Evolutionary conservation across 208 protist species (phyloP).

Genomic region (Strigomonas galati): DNA sequence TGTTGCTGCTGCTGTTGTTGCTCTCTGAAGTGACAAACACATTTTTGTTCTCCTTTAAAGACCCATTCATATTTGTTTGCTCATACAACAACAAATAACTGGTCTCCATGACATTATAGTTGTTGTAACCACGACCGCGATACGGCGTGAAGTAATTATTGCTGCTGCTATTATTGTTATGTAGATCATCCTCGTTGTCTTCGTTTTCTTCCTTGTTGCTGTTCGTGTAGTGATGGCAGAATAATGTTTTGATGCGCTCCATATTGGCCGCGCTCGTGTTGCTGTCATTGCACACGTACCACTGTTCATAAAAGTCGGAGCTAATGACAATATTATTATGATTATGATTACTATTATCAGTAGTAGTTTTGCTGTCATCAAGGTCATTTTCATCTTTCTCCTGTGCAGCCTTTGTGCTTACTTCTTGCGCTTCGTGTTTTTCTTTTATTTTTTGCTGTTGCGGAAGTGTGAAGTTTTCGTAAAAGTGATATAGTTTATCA

Average conservation of each 20-base stretch:
- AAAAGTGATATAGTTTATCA: neutral
- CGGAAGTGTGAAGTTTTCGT: neutral
- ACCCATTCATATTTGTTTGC: conserved; percentile 7
- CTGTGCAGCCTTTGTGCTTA: too few species aligned
- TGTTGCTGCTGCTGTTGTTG: too few species aligned
- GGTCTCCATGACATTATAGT: conserved; percentile 40
- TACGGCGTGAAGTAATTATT: neutral
- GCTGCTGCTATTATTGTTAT: neutral
- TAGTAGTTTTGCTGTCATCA: too few species aligned
- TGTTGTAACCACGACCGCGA: conserved; percentile 14
- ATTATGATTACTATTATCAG: neutral
- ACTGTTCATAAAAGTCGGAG: neutral
- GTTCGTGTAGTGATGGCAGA: neutral
- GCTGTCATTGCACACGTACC: neutral
- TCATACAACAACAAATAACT: conserved; percentile 67
- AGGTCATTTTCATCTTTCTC: too few species aligned
- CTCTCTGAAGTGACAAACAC: neutral
- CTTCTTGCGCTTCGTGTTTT: neutral
- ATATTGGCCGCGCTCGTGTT: neutral
- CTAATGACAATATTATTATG: neutral
- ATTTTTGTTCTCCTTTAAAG: neutral
- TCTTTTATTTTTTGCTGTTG: neutral
- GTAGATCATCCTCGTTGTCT: neutral
- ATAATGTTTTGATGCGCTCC: neutral
- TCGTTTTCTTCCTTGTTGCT: neutral